Conservation (phyloP, 768 basidiomycete genomes). For the Russula sp. region DNA sequence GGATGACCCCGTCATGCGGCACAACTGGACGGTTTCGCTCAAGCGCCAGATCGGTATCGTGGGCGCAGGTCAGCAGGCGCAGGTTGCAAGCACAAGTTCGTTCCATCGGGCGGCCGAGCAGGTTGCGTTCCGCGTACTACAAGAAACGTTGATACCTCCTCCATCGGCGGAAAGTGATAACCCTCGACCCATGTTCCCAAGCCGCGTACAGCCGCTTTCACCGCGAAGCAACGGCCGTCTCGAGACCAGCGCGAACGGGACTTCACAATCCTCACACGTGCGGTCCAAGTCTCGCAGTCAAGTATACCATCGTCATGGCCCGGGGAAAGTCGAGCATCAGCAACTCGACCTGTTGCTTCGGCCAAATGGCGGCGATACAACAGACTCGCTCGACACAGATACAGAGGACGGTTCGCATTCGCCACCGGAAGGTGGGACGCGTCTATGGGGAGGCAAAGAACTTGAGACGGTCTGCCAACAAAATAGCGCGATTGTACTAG, state of each 20-base stretch:
- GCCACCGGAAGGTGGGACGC: slow-evolving; percentile 43
- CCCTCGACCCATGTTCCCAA: slow-evolving; percentile 32
- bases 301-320: slow-evolving; percentile 60
- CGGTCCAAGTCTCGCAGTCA: slow-evolving; percentile 72
- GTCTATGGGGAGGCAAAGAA: slow-evolving; percentile 77
- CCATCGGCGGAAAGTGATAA: slow-evolving; percentile 18
- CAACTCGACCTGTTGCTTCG: slow-evolving; percentile 36
- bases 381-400: slow-evolving; percentile 30
- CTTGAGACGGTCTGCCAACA: slow-evolving; percentile 82
- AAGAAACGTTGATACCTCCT: slow-evolving; percentile 70
- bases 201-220: slow-evolving; percentile 32
- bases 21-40: slow-evolving; percentile 69
- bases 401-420: slow-evolving; percentile 38
- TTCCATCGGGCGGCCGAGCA: slow-evolving; percentile 66
- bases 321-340: slow-evolving; percentile 63
- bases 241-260: slow-evolving; percentile 19
- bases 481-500: slow-evolving; percentile 79
- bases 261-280: slow-evolving; percentile 38
- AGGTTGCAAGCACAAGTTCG: slow-evolving; percentile 37
- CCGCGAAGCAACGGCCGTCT: slow-evolving; percentile 30
- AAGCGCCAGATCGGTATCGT: slow-evolving; percentile 59
- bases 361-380: slow-evolving; percentile 21
- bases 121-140: slow-evolving; percentile 79
- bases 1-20: slow-evolving; percentile 69
- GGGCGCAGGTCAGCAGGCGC: slow-evolving; percentile 37